Conservation (phyloP, 2,329 filamentous ascomycete genomes). For the Lasiodiplodia theobromae region DNA sequence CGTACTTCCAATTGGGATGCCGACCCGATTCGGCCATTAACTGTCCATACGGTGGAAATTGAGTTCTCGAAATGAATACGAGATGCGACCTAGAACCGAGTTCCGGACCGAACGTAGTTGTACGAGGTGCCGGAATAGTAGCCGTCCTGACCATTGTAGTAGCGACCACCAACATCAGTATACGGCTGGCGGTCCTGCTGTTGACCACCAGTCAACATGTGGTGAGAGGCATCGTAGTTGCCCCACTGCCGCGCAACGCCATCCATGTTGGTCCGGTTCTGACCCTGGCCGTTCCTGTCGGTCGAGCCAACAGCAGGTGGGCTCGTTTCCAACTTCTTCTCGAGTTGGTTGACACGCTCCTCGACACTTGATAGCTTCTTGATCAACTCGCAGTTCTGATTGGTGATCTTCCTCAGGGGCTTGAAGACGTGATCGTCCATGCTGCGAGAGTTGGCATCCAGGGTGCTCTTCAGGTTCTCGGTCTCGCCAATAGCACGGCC, state of each 20-base stretch:
- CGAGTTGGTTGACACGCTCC: slow-evolving; percentile 36
- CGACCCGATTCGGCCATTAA: not conserved
- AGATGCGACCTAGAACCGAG: slow-evolving; percentile 2
- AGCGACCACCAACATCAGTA: slow-evolving; percentile 18
- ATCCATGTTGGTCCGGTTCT: not conserved
- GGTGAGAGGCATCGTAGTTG: slow-evolving; percentile 13
- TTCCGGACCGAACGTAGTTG: not conserved
- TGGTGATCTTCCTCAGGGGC: slow-evolving; percentile 37
- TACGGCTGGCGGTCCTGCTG: slow-evolving; percentile 8
- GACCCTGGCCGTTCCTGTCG: not conserved
- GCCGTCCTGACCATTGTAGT: slow-evolving; percentile 24
- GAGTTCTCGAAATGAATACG: slow-evolving; percentile 7
- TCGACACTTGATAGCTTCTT: slow-evolving; percentile 39
- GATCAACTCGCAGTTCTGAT: slow-evolving; percentile 38
- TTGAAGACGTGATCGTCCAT: slow-evolving; percentile 39
- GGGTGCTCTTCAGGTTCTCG: slow-evolving; percentile 36
- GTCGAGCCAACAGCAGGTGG: not conserved
- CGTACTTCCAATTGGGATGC: not conserved
- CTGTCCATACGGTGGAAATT: slow-evolving; percentile 2
- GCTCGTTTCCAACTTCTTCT: slow-evolving; percentile 18
- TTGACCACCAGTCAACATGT: not conserved
- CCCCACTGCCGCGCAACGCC: not conserved
- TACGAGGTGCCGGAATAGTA: slow-evolving; percentile 10
- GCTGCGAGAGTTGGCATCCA: slow-evolving; percentile 23
- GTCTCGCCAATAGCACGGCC: slow-evolving; percentile 35